Evolutionary conservation across 2,329 filamentous ascomycete species (phyloP), one percentile per base, ranked within the genome.

Genomic region (Ophiocordyceps australis): DNA sequence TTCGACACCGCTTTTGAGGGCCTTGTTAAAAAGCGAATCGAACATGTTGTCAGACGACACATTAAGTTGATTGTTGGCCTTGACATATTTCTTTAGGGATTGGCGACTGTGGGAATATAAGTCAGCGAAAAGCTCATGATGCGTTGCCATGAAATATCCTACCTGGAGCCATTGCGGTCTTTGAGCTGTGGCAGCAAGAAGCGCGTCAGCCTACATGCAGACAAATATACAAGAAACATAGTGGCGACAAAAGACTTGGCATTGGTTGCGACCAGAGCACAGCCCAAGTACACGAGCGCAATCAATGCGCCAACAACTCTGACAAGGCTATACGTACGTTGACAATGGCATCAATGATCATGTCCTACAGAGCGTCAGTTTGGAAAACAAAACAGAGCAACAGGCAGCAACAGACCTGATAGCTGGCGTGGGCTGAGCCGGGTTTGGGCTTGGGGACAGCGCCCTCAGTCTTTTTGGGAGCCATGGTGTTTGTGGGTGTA

Each of bases 11-110:
- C 62, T 57, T 56, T 76, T 71, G 47, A 91, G 63, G 28, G 81
- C 80, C 54, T 76, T 77, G 72, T 89, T 89, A 70, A 91, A 82
- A 43, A 83, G 74, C 33, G 65, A 65, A 45, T 65, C 65, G 53
- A 71, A 71, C 65, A 69, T 69, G 42, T 58, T 58, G 47, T 66
- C 50, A n/a, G n/a, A n/a, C 35, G 49, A 32, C 15, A 47, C 45
- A 31, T 49, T 51, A 40, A 62, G 47, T 32, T 44, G 51, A 53
- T 66, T 64, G 52, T 66, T 63, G 38, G 57, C 56, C 46, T 56
- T 56, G 42, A 66, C 59, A 47, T 63, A 70, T 48, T 71, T 70
- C 62, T 71, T 71, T 34, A 71, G 51, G 24, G 58, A 59, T 46
- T 67, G 65, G 33, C 65, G 65, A 51, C 65, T 68, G 28, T 26